phyloP scores from a whole-genome alignment of 2,329 filamentous ascomycete species.

The Colletotrichum musicola region DNA sequence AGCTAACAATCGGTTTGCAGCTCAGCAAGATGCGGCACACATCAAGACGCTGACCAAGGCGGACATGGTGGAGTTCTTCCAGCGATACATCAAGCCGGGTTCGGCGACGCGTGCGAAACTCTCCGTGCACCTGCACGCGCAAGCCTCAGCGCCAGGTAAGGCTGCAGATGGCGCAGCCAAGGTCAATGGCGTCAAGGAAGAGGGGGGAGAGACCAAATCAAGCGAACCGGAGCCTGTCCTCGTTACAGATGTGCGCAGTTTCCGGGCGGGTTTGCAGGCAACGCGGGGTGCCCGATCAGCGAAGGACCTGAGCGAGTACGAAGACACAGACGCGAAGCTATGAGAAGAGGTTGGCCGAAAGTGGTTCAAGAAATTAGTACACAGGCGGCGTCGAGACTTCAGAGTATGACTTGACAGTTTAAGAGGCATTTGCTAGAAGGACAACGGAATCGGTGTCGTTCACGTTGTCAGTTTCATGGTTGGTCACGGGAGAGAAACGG shows the following conservation, averaged over 20 bases:
- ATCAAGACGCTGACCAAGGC: conserved; percentile 82
- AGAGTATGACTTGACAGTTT: conserved; percentile 5
- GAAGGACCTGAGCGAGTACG: conserved; percentile 84
- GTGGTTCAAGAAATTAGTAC: conserved; percentile 8
- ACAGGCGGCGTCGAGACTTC: conserved; percentile 27
- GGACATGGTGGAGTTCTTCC: conserved; percentile 85
- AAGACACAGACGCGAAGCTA: conserved; percentile 87
- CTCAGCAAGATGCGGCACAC: conserved; percentile 79
- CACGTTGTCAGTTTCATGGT: conserved; percentile 3
- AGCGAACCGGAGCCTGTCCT: conserved; percentile 60
- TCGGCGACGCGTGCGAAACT: conserved; percentile 84
- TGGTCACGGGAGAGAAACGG: background rate
- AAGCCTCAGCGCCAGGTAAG: conserved; percentile 63
- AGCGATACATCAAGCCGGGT: conserved; percentile 78
- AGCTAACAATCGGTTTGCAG: conserved; percentile 55
- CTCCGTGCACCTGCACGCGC: conserved; percentile 85
- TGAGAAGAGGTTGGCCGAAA: conserved; percentile 52
- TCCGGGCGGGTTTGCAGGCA: conserved; percentile 80
- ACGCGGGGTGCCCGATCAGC: conserved; percentile 80
- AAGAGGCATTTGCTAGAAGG: conserved; percentile 31
- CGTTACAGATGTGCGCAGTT: conserved; percentile 84
- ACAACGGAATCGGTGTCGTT: conserved; percentile 23
- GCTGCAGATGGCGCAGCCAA: conserved; percentile 58
- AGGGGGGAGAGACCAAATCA: conserved; percentile 50
- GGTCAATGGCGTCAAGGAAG: conserved; percentile 47